Evolutionary conservation across 257 asterid genomes (phyloP), one percentile per base, ranked within the genome.

Genomic region (Capsicum pubescens): DNA sequence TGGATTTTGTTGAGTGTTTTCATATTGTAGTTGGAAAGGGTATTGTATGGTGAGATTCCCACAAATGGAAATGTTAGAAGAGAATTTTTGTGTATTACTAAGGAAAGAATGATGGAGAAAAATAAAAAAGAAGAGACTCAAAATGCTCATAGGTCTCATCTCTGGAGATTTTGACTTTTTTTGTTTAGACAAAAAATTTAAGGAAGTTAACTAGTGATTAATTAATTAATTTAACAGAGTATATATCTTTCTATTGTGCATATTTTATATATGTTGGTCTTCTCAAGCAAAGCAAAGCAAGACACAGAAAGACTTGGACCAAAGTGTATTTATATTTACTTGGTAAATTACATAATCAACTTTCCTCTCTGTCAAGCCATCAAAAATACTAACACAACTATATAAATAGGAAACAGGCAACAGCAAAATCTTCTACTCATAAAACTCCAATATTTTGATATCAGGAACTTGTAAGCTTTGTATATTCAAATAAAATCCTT

Each of bases 11-110:
- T 60, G 72, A 39, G 35, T 79, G 9, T 77, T 74, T 71, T 61
- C 61, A 59, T 71, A 69, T 74, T 77, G 66, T 63, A 74, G 56
- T 15, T 12, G 9, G 83, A 82, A 85, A 82, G 87, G 87, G 79
- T 70, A 59, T 56, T 46, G 57, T 5, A 79, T 69, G n/a, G 61
- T n/a, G 44, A 83, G 21, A 56, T 83, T 50, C 19, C 78, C 83
- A 64, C 87, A 82, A 13, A 9, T 59, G 19, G 83, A 32, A 16
- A 63, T 50, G 46, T 54, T 54, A 26, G 50, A 52, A 54, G 64
- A 54, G 48, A 77, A 26, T 13, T 54, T 26, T 77, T 55, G 42
- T 14, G 16, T 76, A 26, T 26, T 52, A 52, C 57, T 6, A 46
- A 61, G 60, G 46, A 26, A 17, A 42, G 3, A 39, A 9, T 63